Conservation (phyloP, 805 yeast species). For the Ogataea nonfermentans region DNA sequence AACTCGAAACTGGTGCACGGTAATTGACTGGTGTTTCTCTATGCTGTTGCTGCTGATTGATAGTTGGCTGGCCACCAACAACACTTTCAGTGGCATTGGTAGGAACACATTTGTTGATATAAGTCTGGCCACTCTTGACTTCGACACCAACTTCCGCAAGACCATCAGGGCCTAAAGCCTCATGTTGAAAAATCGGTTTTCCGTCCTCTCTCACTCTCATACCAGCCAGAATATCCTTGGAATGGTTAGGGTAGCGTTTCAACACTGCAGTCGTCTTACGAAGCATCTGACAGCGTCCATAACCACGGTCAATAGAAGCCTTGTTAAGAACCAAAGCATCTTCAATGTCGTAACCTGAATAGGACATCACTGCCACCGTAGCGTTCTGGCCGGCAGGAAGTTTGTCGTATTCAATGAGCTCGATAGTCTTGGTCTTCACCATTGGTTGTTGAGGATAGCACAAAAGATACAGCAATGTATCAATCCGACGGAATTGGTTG, state of each 20-base stretch:
- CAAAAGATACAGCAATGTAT: constrained; percentile 89
- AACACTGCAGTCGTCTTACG: constrained; percentile 86
- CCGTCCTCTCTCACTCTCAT: constrained; percentile 83
- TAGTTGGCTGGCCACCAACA: constrained; percentile 38
- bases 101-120: constrained; percentile 91
- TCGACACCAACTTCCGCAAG: constrained; percentile 93
- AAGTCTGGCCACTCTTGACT: constrained; percentile 90
- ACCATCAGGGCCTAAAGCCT: constrained; percentile 89
- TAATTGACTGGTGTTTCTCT: constrained; percentile 90
- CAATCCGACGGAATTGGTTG: constrained; percentile 93
- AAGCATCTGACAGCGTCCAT: constrained; percentile 95
- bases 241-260: constrained; percentile 90
- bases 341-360: constrained; percentile 98
- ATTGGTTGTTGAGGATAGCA: constrained; percentile 99
- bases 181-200: constrained; percentile 82
- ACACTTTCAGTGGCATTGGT: constrained; percentile 73
- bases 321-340: constrained; percentile 96
- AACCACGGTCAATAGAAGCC: constrained; percentile 92
- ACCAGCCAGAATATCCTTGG: constrained; percentile 88
- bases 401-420: constrained; percentile 91
- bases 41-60: constrained; percentile 45
- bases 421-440: constrained; percentile 98
- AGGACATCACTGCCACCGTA: constrained; percentile 98
- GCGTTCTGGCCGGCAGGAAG: constrained; percentile 99
- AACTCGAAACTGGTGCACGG: constrained; percentile 93